phyloP scores from a whole-genome alignment of 2,329 filamentous ascomycete species.

The Penicillium aurantiogriseum region DNA sequence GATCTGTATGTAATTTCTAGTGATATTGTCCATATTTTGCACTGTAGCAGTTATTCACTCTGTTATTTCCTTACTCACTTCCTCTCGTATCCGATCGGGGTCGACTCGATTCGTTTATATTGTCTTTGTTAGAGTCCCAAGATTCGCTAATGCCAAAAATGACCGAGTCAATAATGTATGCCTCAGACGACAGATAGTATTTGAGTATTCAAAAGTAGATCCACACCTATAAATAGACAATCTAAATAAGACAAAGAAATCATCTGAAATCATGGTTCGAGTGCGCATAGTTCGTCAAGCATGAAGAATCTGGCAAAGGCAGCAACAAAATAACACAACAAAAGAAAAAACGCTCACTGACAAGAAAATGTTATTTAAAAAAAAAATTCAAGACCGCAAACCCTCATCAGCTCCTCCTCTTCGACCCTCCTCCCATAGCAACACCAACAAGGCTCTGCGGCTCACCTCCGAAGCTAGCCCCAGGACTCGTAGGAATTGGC shows the following conservation, averaged over 20 bases:
- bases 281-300: neutral
- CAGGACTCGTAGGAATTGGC: conserved; percentile 11
- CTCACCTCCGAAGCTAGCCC: conserved; percentile 27
- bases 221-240: neutral
- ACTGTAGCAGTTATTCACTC: neutral
- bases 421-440: conserved; percentile 31
- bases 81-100: neutral
- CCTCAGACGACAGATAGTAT: neutral
- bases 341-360: conserved; percentile 9
- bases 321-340: neutral
- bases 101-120: neutral
- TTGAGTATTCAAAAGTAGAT: neutral
- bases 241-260: neutral
- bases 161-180: neutral
- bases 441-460: conserved; percentile 40
- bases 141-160: neutral
- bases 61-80: neutral
- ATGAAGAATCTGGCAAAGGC: neutral
- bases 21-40: conserved; percentile 5
- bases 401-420: conserved; percentile 28
- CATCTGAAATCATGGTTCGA: neutral
- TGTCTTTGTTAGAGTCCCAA: neutral
- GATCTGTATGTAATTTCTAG: conserved; percentile 6
- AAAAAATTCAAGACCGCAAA: neutral
- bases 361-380: neutral